Evolutionary conservation across 441 rosid genomes (phyloP).

Genomic region (Corymbia calophylla): DNA sequence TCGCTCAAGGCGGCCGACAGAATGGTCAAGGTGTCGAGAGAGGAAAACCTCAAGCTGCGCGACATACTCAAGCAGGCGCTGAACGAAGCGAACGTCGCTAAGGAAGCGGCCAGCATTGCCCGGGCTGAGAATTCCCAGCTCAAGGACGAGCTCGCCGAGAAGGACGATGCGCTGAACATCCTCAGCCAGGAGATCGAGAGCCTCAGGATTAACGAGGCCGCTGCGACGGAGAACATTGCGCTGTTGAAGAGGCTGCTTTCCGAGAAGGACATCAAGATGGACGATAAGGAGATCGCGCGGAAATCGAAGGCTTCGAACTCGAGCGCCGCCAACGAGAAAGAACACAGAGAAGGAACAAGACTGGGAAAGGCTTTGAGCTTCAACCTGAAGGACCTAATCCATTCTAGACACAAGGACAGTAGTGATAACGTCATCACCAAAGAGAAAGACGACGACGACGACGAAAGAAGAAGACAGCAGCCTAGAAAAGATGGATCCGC

Average conservation of each 20-base stretch:
- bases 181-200: slow-evolving; percentile 54
- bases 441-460: slow-evolving; percentile 19
- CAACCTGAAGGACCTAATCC: slow-evolving; percentile 46
- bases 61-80: slow-evolving; percentile 87
- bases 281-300: slow-evolving; percentile 18
- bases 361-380: slow-evolving; percentile 30
- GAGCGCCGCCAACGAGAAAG: slow-evolving; percentile 2
- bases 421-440: background rate
- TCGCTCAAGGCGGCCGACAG: slow-evolving; percentile 2
- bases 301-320: slow-evolving; percentile 9
- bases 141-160: slow-evolving; percentile 54
- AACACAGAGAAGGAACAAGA: slow-evolving; percentile 20
- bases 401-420: slow-evolving; percentile 23
- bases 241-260: slow-evolving; percentile 46
- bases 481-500: slow-evolving; percentile 30
- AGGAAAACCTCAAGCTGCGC: slow-evolving; percentile 60
- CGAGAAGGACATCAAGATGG: slow-evolving; percentile 23
- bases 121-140: slow-evolving; percentile 65
- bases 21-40: slow-evolving; percentile 27
- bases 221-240: slow-evolving; percentile 46
- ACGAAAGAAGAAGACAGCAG: background rate
- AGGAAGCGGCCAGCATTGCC: slow-evolving; percentile 78
- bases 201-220: slow-evolving; percentile 45
- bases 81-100: slow-evolving; percentile 75
- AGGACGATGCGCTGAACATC: slow-evolving; percentile 55